A percentile compares a stretch with the other conserved stretches of the same genome.
phyloP scores from a whole-genome alignment of 768 basidiomycete species.

The Scleroderma citrinum region DNA sequence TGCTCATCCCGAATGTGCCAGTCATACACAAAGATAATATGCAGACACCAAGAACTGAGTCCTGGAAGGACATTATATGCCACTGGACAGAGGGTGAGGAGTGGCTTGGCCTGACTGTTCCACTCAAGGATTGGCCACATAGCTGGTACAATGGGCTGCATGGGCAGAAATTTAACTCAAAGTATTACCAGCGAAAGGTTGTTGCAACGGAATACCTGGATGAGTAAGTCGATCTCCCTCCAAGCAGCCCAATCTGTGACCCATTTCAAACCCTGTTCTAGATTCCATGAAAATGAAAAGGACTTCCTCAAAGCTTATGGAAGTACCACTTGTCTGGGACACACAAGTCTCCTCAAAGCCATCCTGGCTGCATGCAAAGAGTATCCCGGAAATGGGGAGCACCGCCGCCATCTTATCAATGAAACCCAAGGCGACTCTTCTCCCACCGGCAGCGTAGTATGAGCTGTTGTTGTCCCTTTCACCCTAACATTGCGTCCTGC shows the following conservation, averaged over 20 bases:
- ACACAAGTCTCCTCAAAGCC: not conserved
- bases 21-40: conserved; percentile 8
- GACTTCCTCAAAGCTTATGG: not conserved
- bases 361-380: not conserved
- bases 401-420: too few relatives aligned
- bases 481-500: too few relatives aligned
- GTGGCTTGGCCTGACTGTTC: not conserved
- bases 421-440: too few relatives aligned
- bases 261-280: not conserved
- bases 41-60: conserved; percentile 11
- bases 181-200: not conserved
- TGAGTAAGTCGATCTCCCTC: not conserved
- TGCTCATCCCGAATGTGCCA: not conserved
- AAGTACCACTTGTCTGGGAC: not conserved
- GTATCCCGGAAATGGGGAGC: too few relatives aligned
- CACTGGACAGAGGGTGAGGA: conserved; percentile 4
- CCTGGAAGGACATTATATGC: conserved; percentile 4
- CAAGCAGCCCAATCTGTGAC: not conserved
- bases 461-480: too few relatives aligned
- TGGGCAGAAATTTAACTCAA: not conserved
- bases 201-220: not conserved
- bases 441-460: too few relatives aligned
- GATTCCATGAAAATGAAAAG: not conserved
- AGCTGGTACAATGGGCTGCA: not conserved
- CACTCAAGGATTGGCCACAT: conserved; percentile 7